phyloP scores from a whole-genome alignment of 371 early-diverging fungal species.

The Circinella minor region DNA sequence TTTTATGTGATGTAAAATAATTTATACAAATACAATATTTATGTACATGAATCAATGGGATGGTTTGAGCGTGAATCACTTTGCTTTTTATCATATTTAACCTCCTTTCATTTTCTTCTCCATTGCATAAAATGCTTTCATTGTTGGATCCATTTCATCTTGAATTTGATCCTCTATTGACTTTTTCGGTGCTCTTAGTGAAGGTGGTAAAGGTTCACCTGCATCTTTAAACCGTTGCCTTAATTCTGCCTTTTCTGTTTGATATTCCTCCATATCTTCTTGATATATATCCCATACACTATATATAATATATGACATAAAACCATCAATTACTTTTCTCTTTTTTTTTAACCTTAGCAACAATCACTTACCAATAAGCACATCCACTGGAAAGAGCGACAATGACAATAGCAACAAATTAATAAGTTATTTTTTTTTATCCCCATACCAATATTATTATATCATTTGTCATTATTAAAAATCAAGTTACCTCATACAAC shows the following conservation, averaged over 20 bases:
- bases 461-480: no score
- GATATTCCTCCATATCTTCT: constrained; percentile 50
- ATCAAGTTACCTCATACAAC: constrained; percentile 48
- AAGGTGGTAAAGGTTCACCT: constrained; percentile 30
- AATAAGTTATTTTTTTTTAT: not conserved
- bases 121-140: constrained; percentile 52
- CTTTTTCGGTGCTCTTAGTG: constrained; percentile 22
- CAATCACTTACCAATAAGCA: constrained; percentile 44
- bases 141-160: constrained; percentile 49
- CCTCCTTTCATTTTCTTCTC: constrained; percentile 31
- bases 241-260: constrained; percentile 26
- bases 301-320: not conserved
- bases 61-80: no score
- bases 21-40: no score
- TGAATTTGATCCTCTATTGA: constrained; percentile 22
- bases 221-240: constrained; percentile 31
- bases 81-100: not conserved
- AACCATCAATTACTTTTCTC: not conserved
- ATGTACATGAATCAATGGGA: no score
- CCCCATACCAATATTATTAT: not conserved
- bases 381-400: constrained; percentile 34
- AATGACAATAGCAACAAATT: not conserved
- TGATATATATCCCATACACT: constrained; percentile 56
- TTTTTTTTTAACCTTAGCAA: not conserved
- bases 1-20: no score